These are phyloP conservation scores for Globisporangium takayamanum DNA, from an alignment of 352 stramenopile genomes.

Conservation along the genomic window DNA sequence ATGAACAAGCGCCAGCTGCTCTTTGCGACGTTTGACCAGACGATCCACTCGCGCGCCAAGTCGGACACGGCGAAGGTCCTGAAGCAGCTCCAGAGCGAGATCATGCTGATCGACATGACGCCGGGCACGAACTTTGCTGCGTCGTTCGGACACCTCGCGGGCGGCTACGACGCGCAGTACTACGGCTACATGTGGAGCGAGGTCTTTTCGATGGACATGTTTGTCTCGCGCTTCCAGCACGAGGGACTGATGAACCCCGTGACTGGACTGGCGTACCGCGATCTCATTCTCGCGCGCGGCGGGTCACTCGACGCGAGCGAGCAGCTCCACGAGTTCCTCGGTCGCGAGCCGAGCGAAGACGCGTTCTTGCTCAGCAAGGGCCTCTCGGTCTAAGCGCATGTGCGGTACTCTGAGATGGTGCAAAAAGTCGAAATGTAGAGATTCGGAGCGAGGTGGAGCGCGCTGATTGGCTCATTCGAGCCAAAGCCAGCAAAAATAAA, in stretches of 20 bases:
- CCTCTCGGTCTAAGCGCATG: constrained; percentile 13
- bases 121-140: constrained; percentile 77
- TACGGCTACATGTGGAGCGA: constrained; percentile 90
- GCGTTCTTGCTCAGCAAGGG: constrained; percentile 83
- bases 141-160: constrained; percentile 79
- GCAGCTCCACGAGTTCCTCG: constrained; percentile 79
- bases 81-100: constrained; percentile 78
- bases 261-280: constrained; percentile 78
- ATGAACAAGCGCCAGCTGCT: constrained; percentile 80
- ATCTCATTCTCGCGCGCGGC: constrained; percentile 82
- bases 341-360: constrained; percentile 65
- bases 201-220: constrained; percentile 89
- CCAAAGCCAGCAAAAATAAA: neutral
- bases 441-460: neutral
- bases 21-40: constrained; percentile 80
- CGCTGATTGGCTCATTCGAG: constrained; percentile 1
- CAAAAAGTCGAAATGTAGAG: neutral
- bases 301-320: constrained; percentile 70
- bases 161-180: constrained; percentile 75
- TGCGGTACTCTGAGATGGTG: no score
- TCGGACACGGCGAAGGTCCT: constrained; percentile 77
- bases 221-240: constrained; percentile 81
- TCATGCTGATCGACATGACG: constrained; percentile 87
- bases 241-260: constrained; percentile 77
- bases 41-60: constrained; percentile 77